Conservation (phyloP, 305 asterid genomes). For the Coffea humblotiana region DNA sequence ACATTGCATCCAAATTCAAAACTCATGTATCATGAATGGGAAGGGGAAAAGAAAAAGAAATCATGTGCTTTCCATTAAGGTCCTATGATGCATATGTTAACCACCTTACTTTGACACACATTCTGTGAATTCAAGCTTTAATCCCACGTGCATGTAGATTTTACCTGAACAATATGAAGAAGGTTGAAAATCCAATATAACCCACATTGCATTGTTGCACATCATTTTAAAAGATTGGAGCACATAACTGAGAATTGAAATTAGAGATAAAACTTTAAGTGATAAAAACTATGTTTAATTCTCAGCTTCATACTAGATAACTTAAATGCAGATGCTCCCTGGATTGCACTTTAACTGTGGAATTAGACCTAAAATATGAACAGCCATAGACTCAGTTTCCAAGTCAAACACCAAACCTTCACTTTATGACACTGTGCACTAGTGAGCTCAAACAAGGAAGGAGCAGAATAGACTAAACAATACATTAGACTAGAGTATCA, state of each 20-base stretch:
- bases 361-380: background rate
- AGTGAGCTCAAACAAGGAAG: background rate
- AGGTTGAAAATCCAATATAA: no score
- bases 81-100: background rate
- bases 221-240: background rate
- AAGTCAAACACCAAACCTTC: background rate
- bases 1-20: background rate
- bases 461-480: background rate
- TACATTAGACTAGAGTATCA: background rate
- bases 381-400: background rate
- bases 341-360: background rate
- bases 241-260: background rate
- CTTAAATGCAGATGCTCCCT: background rate
- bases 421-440: background rate
- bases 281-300: background rate
- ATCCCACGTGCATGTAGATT: background rate
- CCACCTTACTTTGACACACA: slow-evolving; percentile 3
- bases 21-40: no score
- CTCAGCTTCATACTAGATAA: background rate
- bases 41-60: background rate
- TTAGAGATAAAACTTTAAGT: background rate
- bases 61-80: background rate
- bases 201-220: background rate
- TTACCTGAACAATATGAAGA: background rate
- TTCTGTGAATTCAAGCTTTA: background rate